Evolutionary conservation across 139 green algal species (phyloP), one percentile per base, ranked within the genome.

Genomic region (Chlorella sp.): DNA sequence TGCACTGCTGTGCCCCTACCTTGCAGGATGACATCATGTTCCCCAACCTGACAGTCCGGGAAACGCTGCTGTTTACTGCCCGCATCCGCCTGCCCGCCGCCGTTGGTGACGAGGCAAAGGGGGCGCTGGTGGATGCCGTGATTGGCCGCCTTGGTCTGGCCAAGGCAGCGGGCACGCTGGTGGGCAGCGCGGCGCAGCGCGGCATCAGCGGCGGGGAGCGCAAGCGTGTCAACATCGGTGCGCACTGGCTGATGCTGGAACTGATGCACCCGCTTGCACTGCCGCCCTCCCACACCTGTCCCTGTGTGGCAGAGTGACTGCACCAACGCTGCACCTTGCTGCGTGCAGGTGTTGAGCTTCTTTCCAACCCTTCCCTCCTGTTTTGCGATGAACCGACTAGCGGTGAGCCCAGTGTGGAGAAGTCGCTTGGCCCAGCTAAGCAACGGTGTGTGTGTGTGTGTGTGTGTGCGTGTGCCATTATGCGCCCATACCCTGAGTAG

Each of bases 1-100:
- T n/a, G n/a, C n/a, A n/a, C n/a, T n/a, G n/a, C n/a, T n/a, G n/a
- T n/a, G n/a, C n/a, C n/a, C n/a, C n/a, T n/a, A n/a, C n/a, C n/a
- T 51, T 51, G 28, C 88, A 89, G 82, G 92, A 96, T 41, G 93
- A 96, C 63, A 78, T 84, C 7, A 80, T 96, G 23, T 95, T 95
- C 67, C 51, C 75, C 4, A 88, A 87, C 32, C 85, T 93, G 23
- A 95, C 93, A 0, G 87, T 93, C 11, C 78, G 84, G 20, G 93
- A 96, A 86, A 96, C 91, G 25, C 89, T 96, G 34, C 68, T 65
- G 38, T 88, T 90, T 80, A 76, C 84, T 15, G 70, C 89, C 7
- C 80, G 88, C 76, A 91, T 95, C 79, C 88, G 92, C 36, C 86
- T 94, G 78, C 86, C 84, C 0, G 39, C 39, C 11, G 39, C 6